These are phyloP conservation scores for Malus orientalis DNA, from an alignment of 306 rosid genomes.

Conservation along the genomic window DNA sequence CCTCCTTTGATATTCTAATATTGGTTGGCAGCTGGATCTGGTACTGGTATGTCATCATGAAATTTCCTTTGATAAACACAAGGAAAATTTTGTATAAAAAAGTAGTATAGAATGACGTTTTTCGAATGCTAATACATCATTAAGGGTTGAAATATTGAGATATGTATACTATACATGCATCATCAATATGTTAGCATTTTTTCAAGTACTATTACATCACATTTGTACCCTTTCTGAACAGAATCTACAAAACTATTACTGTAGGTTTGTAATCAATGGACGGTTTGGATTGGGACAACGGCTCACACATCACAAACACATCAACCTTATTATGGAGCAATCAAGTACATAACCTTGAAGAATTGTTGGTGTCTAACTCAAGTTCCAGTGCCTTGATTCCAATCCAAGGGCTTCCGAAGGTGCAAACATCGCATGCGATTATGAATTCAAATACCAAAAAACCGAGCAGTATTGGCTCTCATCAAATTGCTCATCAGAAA, in stretches of 20 bases:
- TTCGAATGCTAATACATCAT: too few species aligned
- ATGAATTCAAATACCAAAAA: neutral
- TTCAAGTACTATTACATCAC: neutral
- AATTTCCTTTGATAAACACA: neutral
- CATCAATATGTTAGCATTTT: neutral
- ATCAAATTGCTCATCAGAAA: slow-evolving; percentile 1
- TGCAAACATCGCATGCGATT: slow-evolving; percentile 6
- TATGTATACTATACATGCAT: neutral
- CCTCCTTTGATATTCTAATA: neutral
- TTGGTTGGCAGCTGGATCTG: slow-evolving; percentile 25
- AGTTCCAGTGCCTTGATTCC: slow-evolving; percentile 20
- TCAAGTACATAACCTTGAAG: slow-evolving; percentile 33
- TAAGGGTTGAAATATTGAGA: too few species aligned
- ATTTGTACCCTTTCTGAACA: slow-evolving; percentile 1
- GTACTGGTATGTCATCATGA: slow-evolving; percentile 13
- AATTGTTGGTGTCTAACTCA: slow-evolving; percentile 31
- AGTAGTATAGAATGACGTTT: too few species aligned
- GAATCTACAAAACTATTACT: neutral
- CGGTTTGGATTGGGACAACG: slow-evolving; percentile 43
- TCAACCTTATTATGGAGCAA: slow-evolving; percentile 40
- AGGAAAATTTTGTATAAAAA: too few species aligned
- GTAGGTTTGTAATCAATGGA: slow-evolving; percentile 40
- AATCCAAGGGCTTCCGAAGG: slow-evolving; percentile 32
- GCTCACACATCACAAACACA: slow-evolving; percentile 26
- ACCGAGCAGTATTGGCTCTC: neutral